Conservation (phyloP, 2,329 filamentous ascomycete genomes). For the Escovopsis sp. region DNA sequence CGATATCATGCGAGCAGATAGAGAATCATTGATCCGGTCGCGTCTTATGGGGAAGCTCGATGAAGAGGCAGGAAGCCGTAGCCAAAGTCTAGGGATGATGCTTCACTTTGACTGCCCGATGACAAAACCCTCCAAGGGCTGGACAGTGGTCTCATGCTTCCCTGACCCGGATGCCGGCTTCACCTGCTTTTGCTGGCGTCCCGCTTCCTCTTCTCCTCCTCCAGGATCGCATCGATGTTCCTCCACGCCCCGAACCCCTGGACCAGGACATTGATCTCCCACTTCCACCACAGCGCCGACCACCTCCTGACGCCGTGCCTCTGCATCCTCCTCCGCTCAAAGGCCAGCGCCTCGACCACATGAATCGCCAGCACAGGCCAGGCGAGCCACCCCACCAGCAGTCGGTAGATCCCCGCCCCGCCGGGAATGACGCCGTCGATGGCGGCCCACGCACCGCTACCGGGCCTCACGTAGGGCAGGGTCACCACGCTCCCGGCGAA, state of each 20-base stretch:
- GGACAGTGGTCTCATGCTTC: neutral
- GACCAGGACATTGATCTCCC: conserved; percentile 35
- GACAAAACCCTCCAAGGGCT: too few species aligned
- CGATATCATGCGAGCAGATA: neutral
- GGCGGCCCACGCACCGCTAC: conserved; percentile 31
- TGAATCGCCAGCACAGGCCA: conserved; percentile 49
- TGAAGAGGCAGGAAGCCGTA: too few species aligned
- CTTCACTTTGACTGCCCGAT: too few species aligned
- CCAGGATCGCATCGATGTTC: conserved; percentile 35
- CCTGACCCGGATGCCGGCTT: too few species aligned
- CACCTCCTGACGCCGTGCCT: conserved; percentile 32
- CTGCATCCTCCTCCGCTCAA: conserved; percentile 31
- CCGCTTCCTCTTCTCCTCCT: conserved; percentile 24
- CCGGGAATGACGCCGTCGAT: conserved; percentile 38
- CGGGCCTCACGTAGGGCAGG: conserved; percentile 34
- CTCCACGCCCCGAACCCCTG: conserved; percentile 36
- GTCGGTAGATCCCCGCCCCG: conserved; percentile 42
- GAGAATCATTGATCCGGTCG: neutral
- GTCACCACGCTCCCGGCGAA: conserved; percentile 37
- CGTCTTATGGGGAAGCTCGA: too few species aligned
- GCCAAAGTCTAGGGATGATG: too few species aligned
- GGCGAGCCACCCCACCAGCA: conserved; percentile 43
- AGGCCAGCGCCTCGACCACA: conserved; percentile 39
- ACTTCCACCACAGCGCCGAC: conserved; percentile 36
- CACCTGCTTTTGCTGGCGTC: conserved; percentile 14